A percentile compares a stretch with the other conserved stretches of the same genome.
Evolutionary conservation across 2,329 filamentous ascomycete species (phyloP).

Genomic region (Aspergillus sp.): DNA sequence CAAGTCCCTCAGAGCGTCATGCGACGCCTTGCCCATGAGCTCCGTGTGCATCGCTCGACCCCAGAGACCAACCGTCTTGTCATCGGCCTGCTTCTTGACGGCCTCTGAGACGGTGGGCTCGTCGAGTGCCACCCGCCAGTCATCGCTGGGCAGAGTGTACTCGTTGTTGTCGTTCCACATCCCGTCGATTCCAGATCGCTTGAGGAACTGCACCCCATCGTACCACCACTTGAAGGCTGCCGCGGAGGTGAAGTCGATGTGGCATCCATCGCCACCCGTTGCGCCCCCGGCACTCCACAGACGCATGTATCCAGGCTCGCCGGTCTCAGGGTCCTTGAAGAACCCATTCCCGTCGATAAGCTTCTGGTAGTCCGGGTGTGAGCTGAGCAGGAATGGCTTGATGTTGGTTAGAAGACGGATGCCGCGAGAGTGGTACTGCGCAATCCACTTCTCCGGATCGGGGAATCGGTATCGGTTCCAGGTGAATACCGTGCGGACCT

Average conservation of each 20-base stretch:
- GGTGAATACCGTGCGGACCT: slow-evolving; percentile 69
- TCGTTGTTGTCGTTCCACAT: slow-evolving; percentile 84
- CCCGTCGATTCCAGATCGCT: slow-evolving; percentile 65
- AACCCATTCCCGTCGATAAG: slow-evolving; percentile 61
- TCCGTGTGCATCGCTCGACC: slow-evolving; percentile 69
- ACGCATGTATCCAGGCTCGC: slow-evolving; percentile 57
- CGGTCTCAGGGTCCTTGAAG: slow-evolving; percentile 60
- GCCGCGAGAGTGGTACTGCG: slow-evolving; percentile 62
- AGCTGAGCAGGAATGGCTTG: slow-evolving; percentile 69
- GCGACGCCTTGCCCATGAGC: slow-evolving; percentile 68
- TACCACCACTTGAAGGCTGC: slow-evolving; percentile 72
- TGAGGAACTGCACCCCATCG: slow-evolving; percentile 63
- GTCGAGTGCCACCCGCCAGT: slow-evolving; percentile 63
- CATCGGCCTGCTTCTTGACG: slow-evolving; percentile 38
- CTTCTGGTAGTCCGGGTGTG: slow-evolving; percentile 65
- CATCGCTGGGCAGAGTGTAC: slow-evolving; percentile 65
- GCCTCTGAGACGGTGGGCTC: slow-evolving; percentile 40
- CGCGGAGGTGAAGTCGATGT: slow-evolving; percentile 71
- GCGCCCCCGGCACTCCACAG: slow-evolving; percentile 73
- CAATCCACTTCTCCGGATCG: slow-evolving; percentile 63
- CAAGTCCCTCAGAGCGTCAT: slow-evolving; percentile 63
- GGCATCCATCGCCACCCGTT: slow-evolving; percentile 67
- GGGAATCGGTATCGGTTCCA: slow-evolving; percentile 73
- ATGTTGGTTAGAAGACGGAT: slow-evolving; percentile 70
- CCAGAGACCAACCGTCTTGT: slow-evolving; percentile 64